Conservation (phyloP, 179 eudicot genomes). For the Patellifolia procumbens region DNA sequence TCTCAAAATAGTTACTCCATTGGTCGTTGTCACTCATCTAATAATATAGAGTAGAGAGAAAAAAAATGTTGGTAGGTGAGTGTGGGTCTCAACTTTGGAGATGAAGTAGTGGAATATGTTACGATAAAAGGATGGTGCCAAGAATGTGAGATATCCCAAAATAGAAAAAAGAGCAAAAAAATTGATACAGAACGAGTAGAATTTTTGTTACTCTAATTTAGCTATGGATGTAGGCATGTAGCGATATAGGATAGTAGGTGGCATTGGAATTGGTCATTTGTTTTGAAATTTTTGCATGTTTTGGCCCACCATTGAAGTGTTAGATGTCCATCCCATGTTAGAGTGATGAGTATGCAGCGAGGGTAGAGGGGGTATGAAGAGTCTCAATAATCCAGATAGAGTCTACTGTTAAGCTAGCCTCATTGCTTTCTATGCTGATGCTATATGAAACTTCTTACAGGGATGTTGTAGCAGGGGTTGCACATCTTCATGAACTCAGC, state of each 20-base stretch:
- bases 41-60: too few relatives aligned
- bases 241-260: too few relatives aligned
- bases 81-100: too few relatives aligned
- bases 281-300: not conserved
- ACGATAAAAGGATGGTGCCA: too few relatives aligned
- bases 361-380: not conserved
- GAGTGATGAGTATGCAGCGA: not conserved
- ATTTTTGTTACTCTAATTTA: not conserved
- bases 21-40: too few relatives aligned
- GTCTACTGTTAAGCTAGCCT: not conserved
- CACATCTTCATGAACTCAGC: conserved; percentile 75
- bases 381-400: not conserved
- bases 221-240: not conserved
- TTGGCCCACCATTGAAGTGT: not conserved
- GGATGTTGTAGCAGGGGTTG: conserved; percentile 61
- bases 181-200: too few relatives aligned
- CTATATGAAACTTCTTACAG: conserved; percentile 33
- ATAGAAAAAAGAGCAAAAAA: too few relatives aligned
- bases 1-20: too few relatives aligned
- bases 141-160: too few relatives aligned
- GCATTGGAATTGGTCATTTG: too few relatives aligned
- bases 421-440: conserved; percentile 1
- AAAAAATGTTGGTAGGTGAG: too few relatives aligned
- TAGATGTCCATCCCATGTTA: not conserved
- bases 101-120: too few relatives aligned